A percentile compares a stretch with the other conserved stretches of the same genome.
These are phyloP conservation scores for Digitaria exilis DNA, from an alignment of 202 grass and related monocot species.

Conservation along the genomic window DNA sequence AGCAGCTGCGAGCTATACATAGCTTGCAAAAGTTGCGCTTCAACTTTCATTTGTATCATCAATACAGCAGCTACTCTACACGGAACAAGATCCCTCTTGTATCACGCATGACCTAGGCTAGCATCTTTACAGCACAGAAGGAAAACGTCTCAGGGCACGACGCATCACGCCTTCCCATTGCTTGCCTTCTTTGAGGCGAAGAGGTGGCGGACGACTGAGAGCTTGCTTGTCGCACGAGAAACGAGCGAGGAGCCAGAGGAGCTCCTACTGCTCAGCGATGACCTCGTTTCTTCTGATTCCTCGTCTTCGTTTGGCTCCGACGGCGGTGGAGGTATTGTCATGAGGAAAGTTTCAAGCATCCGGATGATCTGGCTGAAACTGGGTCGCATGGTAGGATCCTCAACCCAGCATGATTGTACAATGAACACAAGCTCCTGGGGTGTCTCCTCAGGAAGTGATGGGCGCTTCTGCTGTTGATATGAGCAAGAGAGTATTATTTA, in stretches of 20 bases:
- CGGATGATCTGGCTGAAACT: slow-evolving; percentile 95
- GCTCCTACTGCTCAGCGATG: slow-evolving; percentile 56
- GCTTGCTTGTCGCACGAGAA: slow-evolving; percentile 79
- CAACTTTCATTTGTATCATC: slow-evolving; percentile 47
- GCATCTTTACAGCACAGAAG: slow-evolving; percentile 55
- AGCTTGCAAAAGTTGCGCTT: slow-evolving; percentile 51
- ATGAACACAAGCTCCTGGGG: slow-evolving; percentile 83
- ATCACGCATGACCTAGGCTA: slow-evolving; percentile 59
- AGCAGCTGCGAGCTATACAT: slow-evolving; percentile 47
- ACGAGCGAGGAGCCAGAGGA: slow-evolving; percentile 68
- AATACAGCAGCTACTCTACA: slow-evolving; percentile 54
- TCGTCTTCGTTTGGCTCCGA: slow-evolving; percentile 34
- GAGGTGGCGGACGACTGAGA: slow-evolving; percentile 93
- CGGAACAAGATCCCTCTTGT: slow-evolving; percentile 52
- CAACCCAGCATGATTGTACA: slow-evolving; percentile 91
- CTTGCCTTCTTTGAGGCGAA: slow-evolving; percentile 84
- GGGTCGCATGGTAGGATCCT: slow-evolving; percentile 82
- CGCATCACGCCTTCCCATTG: slow-evolving; percentile 61
- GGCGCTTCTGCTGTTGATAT: slow-evolving; percentile 77
- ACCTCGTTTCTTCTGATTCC: slow-evolving; percentile 42
- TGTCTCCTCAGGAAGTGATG: slow-evolving; percentile 66
- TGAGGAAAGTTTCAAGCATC: slow-evolving; percentile 88
- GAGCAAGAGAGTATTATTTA: slow-evolving; percentile 12
- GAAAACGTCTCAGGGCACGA: slow-evolving; percentile 47
- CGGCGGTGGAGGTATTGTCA: slow-evolving; percentile 47